phyloP scores from a whole-genome alignment of 176 grass and related monocot species.

The Poa pratensis region DNA sequence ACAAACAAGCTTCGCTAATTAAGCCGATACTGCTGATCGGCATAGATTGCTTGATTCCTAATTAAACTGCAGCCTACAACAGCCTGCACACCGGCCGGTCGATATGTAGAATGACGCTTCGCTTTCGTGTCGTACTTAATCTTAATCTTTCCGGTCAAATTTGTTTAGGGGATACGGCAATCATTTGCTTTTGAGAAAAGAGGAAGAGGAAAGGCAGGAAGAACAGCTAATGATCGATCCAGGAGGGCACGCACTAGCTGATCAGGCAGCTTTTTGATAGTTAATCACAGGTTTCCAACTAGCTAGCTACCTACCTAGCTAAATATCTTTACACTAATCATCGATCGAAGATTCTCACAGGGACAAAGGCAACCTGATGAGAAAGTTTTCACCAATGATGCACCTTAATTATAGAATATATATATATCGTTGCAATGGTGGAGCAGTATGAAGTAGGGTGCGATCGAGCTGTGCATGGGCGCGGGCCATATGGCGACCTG shows the following conservation, averaged over 20 bases:
- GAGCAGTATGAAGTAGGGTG: too few relatives aligned
- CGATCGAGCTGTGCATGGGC: background rate
- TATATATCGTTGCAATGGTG: background rate
- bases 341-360: background rate
- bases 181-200: background rate
- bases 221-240: background rate
- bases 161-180: background rate
- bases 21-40: background rate
- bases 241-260: background rate
- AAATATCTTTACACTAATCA: background rate
- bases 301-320: background rate
- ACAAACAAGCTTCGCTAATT: background rate
- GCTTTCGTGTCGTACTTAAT: background rate
- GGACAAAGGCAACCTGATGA: background rate
- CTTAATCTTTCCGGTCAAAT: background rate
- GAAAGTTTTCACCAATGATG: background rate
- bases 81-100: background rate
- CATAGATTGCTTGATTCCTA: background rate
- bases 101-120: background rate
- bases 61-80: background rate
- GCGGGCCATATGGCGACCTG: constrained; percentile 5
- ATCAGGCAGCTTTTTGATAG: background rate
- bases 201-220: background rate
- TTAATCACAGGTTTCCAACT: background rate
- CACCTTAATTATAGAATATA: background rate